Percentiles rank a stretch among this genome's conserved stretches.
phyloP scores from a whole-genome alignment of 2,329 filamentous ascomycete genomes.

The Biscogniauxia mediterranea region DNA sequence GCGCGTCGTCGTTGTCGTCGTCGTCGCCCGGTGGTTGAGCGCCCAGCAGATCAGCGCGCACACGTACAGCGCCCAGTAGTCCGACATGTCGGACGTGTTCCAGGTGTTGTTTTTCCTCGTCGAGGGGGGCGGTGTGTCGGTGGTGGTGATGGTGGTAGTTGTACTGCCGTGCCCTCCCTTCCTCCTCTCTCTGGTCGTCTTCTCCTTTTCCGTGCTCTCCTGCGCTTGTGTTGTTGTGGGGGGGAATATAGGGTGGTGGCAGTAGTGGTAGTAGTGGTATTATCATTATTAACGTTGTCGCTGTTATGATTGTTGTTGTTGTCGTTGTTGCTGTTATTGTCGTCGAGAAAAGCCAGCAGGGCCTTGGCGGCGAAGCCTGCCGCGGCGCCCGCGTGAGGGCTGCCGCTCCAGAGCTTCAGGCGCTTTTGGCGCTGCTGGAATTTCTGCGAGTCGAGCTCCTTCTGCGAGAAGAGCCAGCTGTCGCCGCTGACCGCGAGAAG shows the following conservation, averaged over 20 bases:
- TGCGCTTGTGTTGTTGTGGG: neutral
- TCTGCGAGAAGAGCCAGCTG: conserved; percentile 57
- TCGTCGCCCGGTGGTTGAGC: conserved; percentile 41
- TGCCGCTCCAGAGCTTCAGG: conserved; percentile 38
- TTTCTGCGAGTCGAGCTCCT: conserved; percentile 42
- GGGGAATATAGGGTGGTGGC: neutral
- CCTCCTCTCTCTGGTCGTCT: neutral
- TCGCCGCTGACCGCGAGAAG: conserved; percentile 58
- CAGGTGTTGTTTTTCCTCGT: conserved; percentile 7
- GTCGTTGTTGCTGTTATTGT: neutral
- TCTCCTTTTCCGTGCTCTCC: neutral
- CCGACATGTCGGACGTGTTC: conserved; percentile 68
- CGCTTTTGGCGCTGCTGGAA: conserved; percentile 48
- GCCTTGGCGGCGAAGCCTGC: conserved; percentile 51
- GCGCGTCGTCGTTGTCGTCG: no score
- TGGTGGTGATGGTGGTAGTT: neutral
- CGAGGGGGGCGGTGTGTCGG: neutral
- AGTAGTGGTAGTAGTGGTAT: neutral
- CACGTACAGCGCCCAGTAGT: conserved; percentile 75
- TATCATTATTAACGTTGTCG: conserved; percentile 9
- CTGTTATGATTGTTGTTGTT: conserved; percentile 17
- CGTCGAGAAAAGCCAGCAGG: conserved; percentile 44
- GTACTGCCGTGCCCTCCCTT: conserved; percentile 7
- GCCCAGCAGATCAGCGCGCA: conserved; percentile 61
- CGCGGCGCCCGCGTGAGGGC: conserved; percentile 41